Evolutionary conservation across 2,329 filamentous ascomycete species (phyloP), one percentile per base, ranked within the genome.

Genomic region (Emericellopsis atlantica): DNA sequence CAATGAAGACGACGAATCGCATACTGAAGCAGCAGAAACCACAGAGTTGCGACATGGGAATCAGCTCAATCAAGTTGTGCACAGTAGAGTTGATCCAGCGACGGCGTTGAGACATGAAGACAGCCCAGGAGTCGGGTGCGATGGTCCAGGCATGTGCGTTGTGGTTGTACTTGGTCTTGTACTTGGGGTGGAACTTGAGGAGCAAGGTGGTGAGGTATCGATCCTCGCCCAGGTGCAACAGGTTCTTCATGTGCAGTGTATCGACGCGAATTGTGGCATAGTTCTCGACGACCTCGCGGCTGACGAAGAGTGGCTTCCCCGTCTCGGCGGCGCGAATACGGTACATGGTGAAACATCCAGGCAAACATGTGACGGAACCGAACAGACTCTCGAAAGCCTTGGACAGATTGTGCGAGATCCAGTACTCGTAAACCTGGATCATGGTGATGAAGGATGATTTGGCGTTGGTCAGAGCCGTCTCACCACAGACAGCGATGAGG

Each of bases 11-110:
- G 44, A 98, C 76, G 62, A 98, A 98, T 54, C 92, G 83, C 92
- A 98, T 98, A 63, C 85, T 93, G 72, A 98, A 98, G 66, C 92
- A 98, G 73, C 92, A 98, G 81, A 98, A 98, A 65, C 92, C 92
- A 62, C 92, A 98, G 39, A 98, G 83, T 59, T 96, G 85, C 46
- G 84, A 79, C 61, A 98, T 71, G 6, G 90, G 89, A 47, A 96
- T 90, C 46, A 98, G 81, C 60, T 98, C 92, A 47, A 93, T 84
- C 46, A 98, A 72, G 61, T 98, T 98, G 72, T 98, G 92, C 40
- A 98, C 86, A 0, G 92, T 98, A 43, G 89, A 95, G 71, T 98
- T 98, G 65, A 98, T 98, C 92, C 92, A 98, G 59, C 92, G 85
- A 70, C 92, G 90, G 72, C 92, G 87, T 66, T 98, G 92, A 22